Evolutionary conservation across 768 basidiomycete genomes (phyloP).

Genomic region (Asterophora parasitica): DNA sequence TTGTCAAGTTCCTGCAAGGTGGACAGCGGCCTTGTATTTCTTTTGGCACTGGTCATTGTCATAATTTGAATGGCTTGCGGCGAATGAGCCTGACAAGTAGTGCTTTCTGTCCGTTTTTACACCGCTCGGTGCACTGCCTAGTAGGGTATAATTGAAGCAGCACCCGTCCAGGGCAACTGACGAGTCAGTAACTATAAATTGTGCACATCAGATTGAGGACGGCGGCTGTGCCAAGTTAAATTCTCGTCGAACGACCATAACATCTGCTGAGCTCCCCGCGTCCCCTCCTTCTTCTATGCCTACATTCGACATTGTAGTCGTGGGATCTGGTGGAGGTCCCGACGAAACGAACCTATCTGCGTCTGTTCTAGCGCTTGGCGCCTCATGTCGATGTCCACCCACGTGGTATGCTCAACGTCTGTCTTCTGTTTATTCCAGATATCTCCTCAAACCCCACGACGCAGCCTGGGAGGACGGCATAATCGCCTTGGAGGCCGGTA

Average conservation of each 20-base stretch:
- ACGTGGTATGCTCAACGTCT: slow-evolving; percentile 14
- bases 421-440: slow-evolving; percentile 43
- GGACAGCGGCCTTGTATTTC: slow-evolving; percentile 1
- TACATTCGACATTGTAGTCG: slow-evolving; percentile 69
- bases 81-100: slow-evolving; percentile 3
- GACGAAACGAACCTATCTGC: slow-evolving; percentile 85
- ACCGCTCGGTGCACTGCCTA: no score
- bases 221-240: no score
- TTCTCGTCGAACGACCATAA: slow-evolving; percentile 12
- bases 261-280: slow-evolving; percentile 6
- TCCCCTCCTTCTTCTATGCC: slow-evolving; percentile 25
- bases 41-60: background rate
- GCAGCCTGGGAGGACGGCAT: slow-evolving; percentile 76
- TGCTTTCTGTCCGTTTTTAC: no score
- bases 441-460: slow-evolving; percentile 72
- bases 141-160: no score
- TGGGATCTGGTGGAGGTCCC: slow-evolving; percentile 85
- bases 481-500: slow-evolving; percentile 85
- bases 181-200: no score
- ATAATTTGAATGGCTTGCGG: no score
- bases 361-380: slow-evolving; percentile 40
- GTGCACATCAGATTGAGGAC: no score
- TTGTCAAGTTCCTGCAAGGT: no score
- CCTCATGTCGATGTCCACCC: slow-evolving; percentile 11
- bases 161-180: background rate